Percentiles rank a stretch among this genome's conserved stretches.
Evolutionary conservation across 1,284 basidiomycete species (phyloP).

Genomic region (Apiotrichum akiyoshidainum): DNA sequence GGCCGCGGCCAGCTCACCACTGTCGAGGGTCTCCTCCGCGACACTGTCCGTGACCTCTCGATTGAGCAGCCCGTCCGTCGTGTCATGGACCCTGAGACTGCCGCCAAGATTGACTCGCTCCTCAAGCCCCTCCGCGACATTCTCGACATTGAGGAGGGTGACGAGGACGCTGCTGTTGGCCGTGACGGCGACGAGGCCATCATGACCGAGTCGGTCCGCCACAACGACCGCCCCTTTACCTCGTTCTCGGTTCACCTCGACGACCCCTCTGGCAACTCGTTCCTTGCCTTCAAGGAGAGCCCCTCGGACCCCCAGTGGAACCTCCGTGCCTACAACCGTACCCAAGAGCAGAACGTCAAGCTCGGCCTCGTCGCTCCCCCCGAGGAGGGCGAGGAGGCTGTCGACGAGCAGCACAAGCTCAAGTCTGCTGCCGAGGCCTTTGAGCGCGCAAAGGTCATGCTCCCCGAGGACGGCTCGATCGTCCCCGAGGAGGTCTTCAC

Average conservation of each 20-base stretch:
- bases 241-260: conserved; percentile 83
- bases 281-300: conserved; percentile 76
- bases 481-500: conserved; percentile 79
- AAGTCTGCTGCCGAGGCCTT: conserved; percentile 40
- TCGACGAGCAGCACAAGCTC: conserved; percentile 53
- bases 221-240: conserved; percentile 57
- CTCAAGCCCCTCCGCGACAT: conserved; percentile 67
- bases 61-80: conserved; percentile 82
- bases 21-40: conserved; percentile 85
- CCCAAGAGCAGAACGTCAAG: conserved; percentile 75
- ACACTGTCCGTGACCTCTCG: conserved; percentile 77
- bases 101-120: conserved; percentile 73
- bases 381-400: conserved; percentile 28
- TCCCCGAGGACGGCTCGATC: conserved; percentile 43
- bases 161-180: conserved; percentile 43
- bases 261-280: conserved; percentile 93
- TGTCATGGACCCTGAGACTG: conserved; percentile 73
- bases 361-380: conserved; percentile 63
- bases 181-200: conserved; percentile 34
- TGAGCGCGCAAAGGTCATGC: conserved; percentile 19
- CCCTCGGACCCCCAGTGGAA: conserved; percentile 90
- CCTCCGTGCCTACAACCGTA: conserved; percentile 79
- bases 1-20: conserved; percentile 90
- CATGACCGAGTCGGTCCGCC: conserved; percentile 37
- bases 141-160: conserved; percentile 65